Evolutionary conservation across 1,139 yeast genomes (phyloP).

Genomic region (Suhomyces choctaworum): DNA sequence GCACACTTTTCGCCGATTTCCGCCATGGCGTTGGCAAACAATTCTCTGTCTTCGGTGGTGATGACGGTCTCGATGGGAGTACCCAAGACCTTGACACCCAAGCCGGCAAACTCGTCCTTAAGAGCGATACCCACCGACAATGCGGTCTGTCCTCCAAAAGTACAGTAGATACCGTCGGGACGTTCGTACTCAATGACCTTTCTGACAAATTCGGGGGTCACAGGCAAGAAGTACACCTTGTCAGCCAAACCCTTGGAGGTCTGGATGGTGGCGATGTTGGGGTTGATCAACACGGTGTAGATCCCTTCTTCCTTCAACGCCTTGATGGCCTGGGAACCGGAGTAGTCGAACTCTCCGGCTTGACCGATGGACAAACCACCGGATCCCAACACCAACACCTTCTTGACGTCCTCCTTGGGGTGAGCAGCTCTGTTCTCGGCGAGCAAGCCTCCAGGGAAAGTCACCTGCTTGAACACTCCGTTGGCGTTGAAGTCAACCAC

Average conservation of each 20-base stretch:
- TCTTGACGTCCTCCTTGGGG: slow-evolving; percentile 83
- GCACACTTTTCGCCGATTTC: slow-evolving; percentile 96
- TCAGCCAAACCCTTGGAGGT: slow-evolving; percentile 98
- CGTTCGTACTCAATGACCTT: slow-evolving; percentile 92
- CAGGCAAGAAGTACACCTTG: slow-evolving; percentile 95
- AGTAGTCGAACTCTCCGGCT: slow-evolving; percentile 99
- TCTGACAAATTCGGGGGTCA: slow-evolving; percentile 92
- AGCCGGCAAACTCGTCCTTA: slow-evolving; percentile 88
- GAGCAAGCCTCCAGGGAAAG: slow-evolving; percentile 85
- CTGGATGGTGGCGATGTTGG: slow-evolving; percentile 97
- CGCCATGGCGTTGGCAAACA: slow-evolving; percentile 91
- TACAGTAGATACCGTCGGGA: slow-evolving; percentile 95
- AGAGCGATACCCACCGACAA: slow-evolving; percentile 91
- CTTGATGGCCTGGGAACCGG: slow-evolving; percentile 92
- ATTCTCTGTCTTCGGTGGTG: slow-evolving; percentile 96
- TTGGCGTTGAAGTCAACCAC: slow-evolving; percentile 62
- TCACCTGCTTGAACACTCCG: slow-evolving; percentile 66
- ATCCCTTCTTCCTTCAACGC: slow-evolving; percentile 98
- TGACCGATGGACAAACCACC: slow-evolving; percentile 99
- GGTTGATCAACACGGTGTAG: slow-evolving; percentile 91
- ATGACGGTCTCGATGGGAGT: slow-evolving; percentile 94
- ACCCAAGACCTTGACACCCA: slow-evolving; percentile 95
- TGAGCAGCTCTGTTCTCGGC: slow-evolving; percentile 71
- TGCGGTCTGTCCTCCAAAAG: slow-evolving; percentile 99
- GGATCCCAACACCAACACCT: slow-evolving; percentile 94